Conservation (phyloP, 2,329 filamentous ascomycete species). For the Neopestalotiopsis clavispora region DNA sequence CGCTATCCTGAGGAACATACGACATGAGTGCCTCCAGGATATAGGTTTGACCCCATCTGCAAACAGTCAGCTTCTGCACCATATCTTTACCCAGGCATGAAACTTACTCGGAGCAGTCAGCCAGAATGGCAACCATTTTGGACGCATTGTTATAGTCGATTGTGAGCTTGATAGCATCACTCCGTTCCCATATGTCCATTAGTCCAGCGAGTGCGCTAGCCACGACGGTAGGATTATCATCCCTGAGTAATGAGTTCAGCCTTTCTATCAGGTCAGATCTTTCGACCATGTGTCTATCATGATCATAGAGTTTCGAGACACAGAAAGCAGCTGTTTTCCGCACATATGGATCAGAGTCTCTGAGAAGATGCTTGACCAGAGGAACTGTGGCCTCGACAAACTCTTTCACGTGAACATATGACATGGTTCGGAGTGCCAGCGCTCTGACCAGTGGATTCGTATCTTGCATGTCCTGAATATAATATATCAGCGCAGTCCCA, state of each 20-base stretch:
- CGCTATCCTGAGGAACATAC: constrained; percentile 90
- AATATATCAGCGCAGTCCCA: constrained; percentile 23
- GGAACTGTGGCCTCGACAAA: constrained; percentile 91
- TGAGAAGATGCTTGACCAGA: constrained; percentile 81
- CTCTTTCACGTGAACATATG: constrained; percentile 94
- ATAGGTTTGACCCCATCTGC: constrained; percentile 97
- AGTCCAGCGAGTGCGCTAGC: constrained; percentile 88
- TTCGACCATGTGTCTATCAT: constrained; percentile 90
- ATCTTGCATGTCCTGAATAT: constrained; percentile 84
- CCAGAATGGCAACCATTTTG: constrained; percentile 95
- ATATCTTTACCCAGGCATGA: background rate
- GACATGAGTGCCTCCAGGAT: constrained; percentile 98
- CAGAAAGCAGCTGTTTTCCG: constrained; percentile 96
- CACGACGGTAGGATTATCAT: constrained; percentile 97
- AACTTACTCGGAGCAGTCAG: constrained; percentile 93
- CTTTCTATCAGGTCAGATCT: constrained; percentile 89
- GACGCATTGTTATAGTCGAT: constrained; percentile 98
- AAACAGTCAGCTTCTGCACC: background rate
- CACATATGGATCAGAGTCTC: constrained; percentile 91
- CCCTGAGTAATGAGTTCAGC: constrained; percentile 85
- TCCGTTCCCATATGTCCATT: constrained; percentile 98
- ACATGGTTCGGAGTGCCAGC: constrained; percentile 91
- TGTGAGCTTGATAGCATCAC: constrained; percentile 95
- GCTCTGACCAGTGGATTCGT: constrained; percentile 90
- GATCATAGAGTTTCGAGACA: constrained; percentile 97